Evolutionary conservation across 352 stramenopile species (phyloP).

Genomic region (Phytophthora capsici): DNA sequence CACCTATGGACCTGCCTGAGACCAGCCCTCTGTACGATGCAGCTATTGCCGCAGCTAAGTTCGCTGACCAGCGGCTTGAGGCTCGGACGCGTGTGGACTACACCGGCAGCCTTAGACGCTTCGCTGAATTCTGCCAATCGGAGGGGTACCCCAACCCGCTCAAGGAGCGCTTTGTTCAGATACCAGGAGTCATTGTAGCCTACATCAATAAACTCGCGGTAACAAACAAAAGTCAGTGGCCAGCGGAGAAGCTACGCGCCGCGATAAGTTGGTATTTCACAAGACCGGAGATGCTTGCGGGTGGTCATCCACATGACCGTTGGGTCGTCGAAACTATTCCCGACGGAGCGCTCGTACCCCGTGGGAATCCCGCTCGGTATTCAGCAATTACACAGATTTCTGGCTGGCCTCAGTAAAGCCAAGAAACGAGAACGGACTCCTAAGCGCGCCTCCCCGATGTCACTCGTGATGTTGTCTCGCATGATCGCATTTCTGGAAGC

Average conservation of each 20-base stretch:
- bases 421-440: slow-evolving; percentile 16
- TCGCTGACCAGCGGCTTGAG: slow-evolving; percentile 31
- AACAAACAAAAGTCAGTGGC: slow-evolving; percentile 12
- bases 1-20: slow-evolving; percentile 17
- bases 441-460: slow-evolving; percentile 10
- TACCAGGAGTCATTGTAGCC: no score
- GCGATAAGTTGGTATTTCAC: slow-evolving; percentile 8
- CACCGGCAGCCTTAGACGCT: slow-evolving; percentile 23
- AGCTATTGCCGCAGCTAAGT: slow-evolving; percentile 15
- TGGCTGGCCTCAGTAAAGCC: background rate
- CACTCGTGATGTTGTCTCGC: no score
- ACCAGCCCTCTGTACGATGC: slow-evolving; percentile 25
- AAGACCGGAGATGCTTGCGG: background rate
- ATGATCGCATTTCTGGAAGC: no score
- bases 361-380: no score
- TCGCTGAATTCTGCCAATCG: slow-evolving; percentile 22
- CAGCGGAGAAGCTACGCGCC: slow-evolving; percentile 6
- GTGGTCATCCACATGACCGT: no score
- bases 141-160: slow-evolving; percentile 21
- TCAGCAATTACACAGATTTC: no score
- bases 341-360: no score
- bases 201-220: slow-evolving; percentile 28
- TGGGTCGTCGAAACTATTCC: no score
- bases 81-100: slow-evolving; percentile 26
- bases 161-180: no score